Evolutionary conservation across 1,139 yeast species (phyloP), one percentile per base, ranked within the genome.

Genomic region (Suhomyces ambrosiae): DNA sequence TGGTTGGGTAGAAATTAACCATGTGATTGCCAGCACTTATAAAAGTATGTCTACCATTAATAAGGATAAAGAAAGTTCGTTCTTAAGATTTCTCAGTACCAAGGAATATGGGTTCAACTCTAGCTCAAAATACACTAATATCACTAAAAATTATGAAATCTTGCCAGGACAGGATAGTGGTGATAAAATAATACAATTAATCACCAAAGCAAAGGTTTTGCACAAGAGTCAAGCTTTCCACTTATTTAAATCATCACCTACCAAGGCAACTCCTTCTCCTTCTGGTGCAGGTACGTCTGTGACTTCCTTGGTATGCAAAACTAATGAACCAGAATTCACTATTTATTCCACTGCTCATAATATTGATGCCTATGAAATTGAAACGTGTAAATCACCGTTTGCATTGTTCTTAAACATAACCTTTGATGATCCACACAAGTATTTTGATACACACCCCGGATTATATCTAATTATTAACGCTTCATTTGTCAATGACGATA

Each of bases 221-320:
- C 80, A 82, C 55, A 90, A 90, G 53, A 74, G 82, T 3, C 86
- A 88, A 37, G 90, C 96, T 3, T 88, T 90, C 60, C 97, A 90
- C 63, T 64, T 90, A 23, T 90, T 90, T 66, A 80, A 76, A 49
- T 61, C 55, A 3, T 48, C 53, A 7, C 21, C 38, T n/a, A 12
- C 31, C 12, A 26, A 4, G 5, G 9, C 14, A 3, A 13, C 14
- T 10, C 10, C 30, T 10, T 29, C 33, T 12, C 31, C 33, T 3
- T 18, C 29, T 23, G 30, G 28, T 10, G 27, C 32, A 11, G 33
- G 26, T n/a, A 35, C 32, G 23, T 35, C 38, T 7, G 27, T 26
- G 6, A 17, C 27, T 7, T 35, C 34, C n/a, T 29, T 27, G 22
- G 27, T 16, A 6, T 3, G 23, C 13, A 14, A 24, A 2, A 3